Evolutionary conservation across 2,329 filamentous ascomycete species (phyloP).

Genomic region (Ophiognomonia clavigignenti-juglandacearum): DNA sequence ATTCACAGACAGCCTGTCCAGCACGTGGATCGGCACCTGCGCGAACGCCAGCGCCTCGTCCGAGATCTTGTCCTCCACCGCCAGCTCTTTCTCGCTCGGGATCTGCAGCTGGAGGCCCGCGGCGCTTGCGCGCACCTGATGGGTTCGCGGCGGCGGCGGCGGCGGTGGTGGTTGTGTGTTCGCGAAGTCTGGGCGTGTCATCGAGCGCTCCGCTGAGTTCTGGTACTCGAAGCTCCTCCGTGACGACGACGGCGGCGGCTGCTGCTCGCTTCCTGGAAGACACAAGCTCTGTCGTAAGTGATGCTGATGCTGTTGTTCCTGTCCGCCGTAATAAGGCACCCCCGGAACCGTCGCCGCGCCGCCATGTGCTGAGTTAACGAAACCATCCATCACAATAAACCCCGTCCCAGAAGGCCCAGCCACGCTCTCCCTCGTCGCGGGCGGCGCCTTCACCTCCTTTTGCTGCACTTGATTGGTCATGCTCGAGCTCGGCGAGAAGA

Average conservation of each 20-base stretch:
- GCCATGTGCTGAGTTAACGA: conserved; percentile 1
- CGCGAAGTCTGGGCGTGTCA: background rate
- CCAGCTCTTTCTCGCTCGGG: conserved; percentile 2
- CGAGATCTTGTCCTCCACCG: conserved; percentile 8
- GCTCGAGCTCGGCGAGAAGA: background rate
- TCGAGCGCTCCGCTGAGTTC: background rate
- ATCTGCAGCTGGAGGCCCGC: background rate
- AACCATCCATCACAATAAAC: conserved; percentile 8
- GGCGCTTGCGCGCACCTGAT: background rate
- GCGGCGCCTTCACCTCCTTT: too few relatives aligned
- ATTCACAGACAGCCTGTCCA: conserved; percentile 12
- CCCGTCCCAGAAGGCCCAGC: background rate
- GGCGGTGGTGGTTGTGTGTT: too few relatives aligned
- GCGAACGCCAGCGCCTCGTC: conserved; percentile 15
- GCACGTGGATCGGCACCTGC: conserved; percentile 13
- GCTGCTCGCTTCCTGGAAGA: background rate
- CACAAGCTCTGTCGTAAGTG: background rate
- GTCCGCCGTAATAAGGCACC: background rate
- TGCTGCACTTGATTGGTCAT: too few relatives aligned
- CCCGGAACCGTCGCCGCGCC: background rate
- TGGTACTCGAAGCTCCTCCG: background rate
- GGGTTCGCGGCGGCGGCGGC: too few relatives aligned
- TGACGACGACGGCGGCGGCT: background rate
- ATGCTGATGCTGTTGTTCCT: background rate
- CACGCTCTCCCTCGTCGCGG: background rate